Base-by-base conservation (phyloP, 176 grass and related monocot genomes). In the Phyllostachys edulis region DNA sequence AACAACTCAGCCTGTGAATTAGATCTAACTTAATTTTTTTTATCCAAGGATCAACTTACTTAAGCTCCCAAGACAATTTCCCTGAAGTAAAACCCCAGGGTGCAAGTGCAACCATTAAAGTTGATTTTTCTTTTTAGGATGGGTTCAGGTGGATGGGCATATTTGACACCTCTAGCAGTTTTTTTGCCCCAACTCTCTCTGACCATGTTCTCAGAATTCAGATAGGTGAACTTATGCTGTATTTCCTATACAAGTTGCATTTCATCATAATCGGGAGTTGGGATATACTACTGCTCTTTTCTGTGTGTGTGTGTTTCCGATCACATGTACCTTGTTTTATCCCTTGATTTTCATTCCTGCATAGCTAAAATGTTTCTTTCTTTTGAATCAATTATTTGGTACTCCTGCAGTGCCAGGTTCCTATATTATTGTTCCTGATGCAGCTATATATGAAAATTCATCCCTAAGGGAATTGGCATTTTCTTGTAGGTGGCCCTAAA, bases 401-500 rank as follows among this genome's bases (percentile, higher is more conserved):
- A 65, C n/a, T 56, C 24, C 23, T 2, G 39, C 6, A 61, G 2
- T 82, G 34, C 10, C 67, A 69, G 44, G 14, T 45, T 61, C 34
- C 26, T 63, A 36, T 56, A 36, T 36, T 68, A 27, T 52, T 84
- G 21, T 66, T 39, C 1, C 24, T 41, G 34, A 14, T 83, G 39
- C 10, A 47, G 21, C 39, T 60, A n/a, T 68, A 63, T 52, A 80
- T 80, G 51, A 80, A 63, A 62, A 80, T 65, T 18, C 21, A 69
- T 16, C 13, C 21, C 18, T 87, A 64, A 89, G 7, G 20, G 29
- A 51, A 54, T 17, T 73, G 64, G 39, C 89, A 24, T 73, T 88
- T 90, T 29, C 61, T 86, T 95, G 69, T 55, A 99, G 96, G 91
- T 92, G 96, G 96, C 49, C 93, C 93, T 44, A 91, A 94, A 89